phyloP scores from a whole-genome alignment of 139 green algal genomes.

The Tetradesmus lagerheimii region DNA sequence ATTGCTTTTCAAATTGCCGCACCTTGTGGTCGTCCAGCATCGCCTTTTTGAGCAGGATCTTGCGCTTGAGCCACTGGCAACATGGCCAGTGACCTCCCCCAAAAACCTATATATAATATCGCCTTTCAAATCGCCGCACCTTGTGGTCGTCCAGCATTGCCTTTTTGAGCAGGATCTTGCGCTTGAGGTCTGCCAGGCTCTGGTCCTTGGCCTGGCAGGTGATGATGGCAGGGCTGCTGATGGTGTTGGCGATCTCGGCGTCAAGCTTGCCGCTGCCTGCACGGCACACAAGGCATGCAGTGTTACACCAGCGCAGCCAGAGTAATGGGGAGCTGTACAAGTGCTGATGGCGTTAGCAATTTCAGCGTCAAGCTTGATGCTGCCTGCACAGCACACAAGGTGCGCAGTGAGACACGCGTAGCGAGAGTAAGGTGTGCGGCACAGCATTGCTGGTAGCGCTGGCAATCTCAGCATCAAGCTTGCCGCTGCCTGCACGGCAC shows the following conservation, averaged over 20 bases:
- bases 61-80: no score
- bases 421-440: no score
- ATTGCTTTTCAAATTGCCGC: no score
- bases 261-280: constrained; percentile 51
- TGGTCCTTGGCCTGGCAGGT: constrained; percentile 29
- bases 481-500: constrained; percentile 41
- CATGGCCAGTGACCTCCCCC: no score
- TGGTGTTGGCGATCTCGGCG: constrained; percentile 61
- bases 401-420: no score
- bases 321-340: no score
- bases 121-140: background rate
- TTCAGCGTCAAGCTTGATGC: constrained; percentile 51
- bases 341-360: constrained; percentile 76
- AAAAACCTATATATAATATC: no score
- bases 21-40: constrained; percentile 55
- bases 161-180: constrained; percentile 43
- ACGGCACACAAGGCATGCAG: no score
- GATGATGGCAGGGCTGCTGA: constrained; percentile 74
- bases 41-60: constrained; percentile 53
- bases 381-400: no score
- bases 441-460: constrained; percentile 57
- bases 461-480: constrained; percentile 62
- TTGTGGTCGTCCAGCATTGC: constrained; percentile 31
- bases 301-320: no score
- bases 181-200: constrained; percentile 48